These are phyloP conservation scores for Yamadazyma diddensiae DNA, from an alignment of 1,139 yeast species.

Conservation along the genomic window DNA sequence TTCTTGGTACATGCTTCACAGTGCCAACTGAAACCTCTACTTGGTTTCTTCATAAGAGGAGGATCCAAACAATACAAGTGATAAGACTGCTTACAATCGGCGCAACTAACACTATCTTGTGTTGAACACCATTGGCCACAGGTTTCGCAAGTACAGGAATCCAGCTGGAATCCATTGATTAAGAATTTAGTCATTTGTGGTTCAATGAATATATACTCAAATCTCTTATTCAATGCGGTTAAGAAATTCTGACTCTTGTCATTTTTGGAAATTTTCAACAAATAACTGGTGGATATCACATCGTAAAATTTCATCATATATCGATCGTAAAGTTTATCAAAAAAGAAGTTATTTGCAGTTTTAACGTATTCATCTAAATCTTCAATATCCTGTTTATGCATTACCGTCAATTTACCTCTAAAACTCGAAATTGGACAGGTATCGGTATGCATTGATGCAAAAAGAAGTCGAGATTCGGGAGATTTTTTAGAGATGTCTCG, in stretches of 20 bases:
- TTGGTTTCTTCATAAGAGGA: slow-evolving; percentile 75
- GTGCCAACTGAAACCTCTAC: slow-evolving; percentile 91
- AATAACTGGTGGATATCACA: slow-evolving; percentile 30
- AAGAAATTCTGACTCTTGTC: slow-evolving; percentile 55
- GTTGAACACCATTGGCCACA: slow-evolving; percentile 85
- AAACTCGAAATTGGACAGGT: slow-evolving; percentile 73
- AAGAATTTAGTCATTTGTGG: slow-evolving; percentile 65
- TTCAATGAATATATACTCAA: slow-evolving; percentile 75
- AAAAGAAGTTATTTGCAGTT: slow-evolving; percentile 73
- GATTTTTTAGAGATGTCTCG: slow-evolving; percentile 72
- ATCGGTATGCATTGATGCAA: slow-evolving; percentile 86
- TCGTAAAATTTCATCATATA: slow-evolving; percentile 85
- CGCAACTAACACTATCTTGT: slow-evolving; percentile 76
- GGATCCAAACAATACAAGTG: slow-evolving; percentile 89
- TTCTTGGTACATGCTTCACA: slow-evolving; percentile 73
- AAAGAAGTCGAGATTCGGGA: slow-evolving; percentile 70
- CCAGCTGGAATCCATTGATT: slow-evolving; percentile 57
- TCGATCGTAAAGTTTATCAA: slow-evolving; percentile 81
- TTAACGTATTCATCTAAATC: slow-evolving; percentile 54
- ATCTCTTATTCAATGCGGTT: slow-evolving; percentile 63
- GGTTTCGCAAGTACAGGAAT: slow-evolving; percentile 55
- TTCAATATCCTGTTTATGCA: slow-evolving; percentile 64
- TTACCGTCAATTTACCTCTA: slow-evolving; percentile 73
- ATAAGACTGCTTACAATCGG: slow-evolving; percentile 65
- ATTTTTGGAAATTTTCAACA: slow-evolving; percentile 9